Percentiles rank a stretch among this genome's conserved stretches.
Evolutionary conservation across 139 green algal species (phyloP).

Genomic region (Ostreobium quekettii): DNA sequence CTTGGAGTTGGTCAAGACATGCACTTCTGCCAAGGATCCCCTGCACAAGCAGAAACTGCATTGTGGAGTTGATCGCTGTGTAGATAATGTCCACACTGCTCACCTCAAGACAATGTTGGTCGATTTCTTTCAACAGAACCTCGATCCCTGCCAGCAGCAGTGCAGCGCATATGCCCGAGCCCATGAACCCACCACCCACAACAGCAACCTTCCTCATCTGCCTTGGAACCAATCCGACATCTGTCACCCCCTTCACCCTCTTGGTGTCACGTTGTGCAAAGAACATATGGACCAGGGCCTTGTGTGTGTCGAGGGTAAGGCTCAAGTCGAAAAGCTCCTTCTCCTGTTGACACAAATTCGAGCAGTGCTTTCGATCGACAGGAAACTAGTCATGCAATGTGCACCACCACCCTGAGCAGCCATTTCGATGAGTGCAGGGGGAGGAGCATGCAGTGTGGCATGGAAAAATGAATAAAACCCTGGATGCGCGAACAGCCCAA

Average conservation of each 20-base stretch:
- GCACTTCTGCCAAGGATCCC: too few relatives aligned
- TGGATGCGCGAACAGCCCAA: too few relatives aligned
- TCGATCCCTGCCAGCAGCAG: slow-evolving; percentile 59
- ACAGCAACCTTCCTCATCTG: slow-evolving; percentile 73
- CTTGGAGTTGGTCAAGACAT: too few relatives aligned
- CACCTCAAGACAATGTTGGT: slow-evolving; percentile 88
- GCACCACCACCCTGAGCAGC: too few relatives aligned
- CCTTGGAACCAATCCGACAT: slow-evolving; percentile 68
- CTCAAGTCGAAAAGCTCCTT: slow-evolving; percentile 61
- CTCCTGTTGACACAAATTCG: slow-evolving; percentile 37
- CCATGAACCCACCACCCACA: slow-evolving; percentile 95
- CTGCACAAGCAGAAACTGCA: too few relatives aligned
- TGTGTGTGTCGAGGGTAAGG: slow-evolving; percentile 71
- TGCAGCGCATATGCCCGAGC: slow-evolving; percentile 89
- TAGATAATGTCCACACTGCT: slow-evolving; percentile 6
- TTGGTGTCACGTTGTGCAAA: slow-evolving; percentile 91
- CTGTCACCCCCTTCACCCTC: slow-evolving; percentile 50
- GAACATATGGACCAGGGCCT: slow-evolving; percentile 96
- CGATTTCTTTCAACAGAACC: slow-evolving; percentile 97
- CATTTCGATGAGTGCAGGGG: too few relatives aligned
- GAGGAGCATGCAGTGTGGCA: too few relatives aligned
- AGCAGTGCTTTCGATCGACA: too few relatives aligned
- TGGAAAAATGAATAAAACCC: too few relatives aligned
- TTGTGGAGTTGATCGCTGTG: too few relatives aligned
- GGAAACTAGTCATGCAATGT: too few relatives aligned